Base-by-base conservation (phyloP, 768 basidiomycete species). In the Auriculariales sp. region DNA sequence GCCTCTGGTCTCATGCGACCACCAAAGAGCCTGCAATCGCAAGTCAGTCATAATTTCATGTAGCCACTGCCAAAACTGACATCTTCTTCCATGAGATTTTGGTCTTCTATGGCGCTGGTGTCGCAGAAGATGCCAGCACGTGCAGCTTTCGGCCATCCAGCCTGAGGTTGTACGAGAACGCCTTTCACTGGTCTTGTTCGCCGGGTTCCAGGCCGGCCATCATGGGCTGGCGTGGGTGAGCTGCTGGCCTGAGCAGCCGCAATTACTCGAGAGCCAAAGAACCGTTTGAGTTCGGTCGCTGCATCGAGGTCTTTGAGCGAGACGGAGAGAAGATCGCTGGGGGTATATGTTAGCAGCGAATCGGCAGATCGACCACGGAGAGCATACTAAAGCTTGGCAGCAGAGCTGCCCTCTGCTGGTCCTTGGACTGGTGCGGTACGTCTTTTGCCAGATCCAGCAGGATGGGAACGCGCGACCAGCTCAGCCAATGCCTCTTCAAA, bases 241-340 rank as follows among this genome's bases (percentile, higher is more conserved):
- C 44, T 50, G 48, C 27, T 31, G 11, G 22, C 44, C 46, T 48
- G 39, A 33, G 28, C 75, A 60, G 47, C 65, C 58, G 50, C 64
- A 7, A 97, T 75, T 51, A 95, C 92, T 58, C 82, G 86, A 17
- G 87, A 75, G 2, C 94, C 94, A 60, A 99, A 99, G 72, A 97
- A 94, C 54, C 80, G 83, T 49, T 85, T 80, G 66, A 98, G 76
- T 61, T 99, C 95, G 0, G 83, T 83, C 52, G 94, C 91, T 10
- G 81, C 72, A 54, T 98, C 91, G 14, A 99, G 77, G 56, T 89
- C 73, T 33, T 81, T 69, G 1, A 82, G 69, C 0, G 87, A 89
- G n/a, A 94, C 81, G 0, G 85, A 69, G 17, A 94, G 71, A 1
- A 95, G 75, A 44, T 73, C 62, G 19, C 10, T 54, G 36, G 28